Evolutionary conservation across 2,329 filamentous ascomycete species (phyloP).

Genomic region (Fusarium foetens): DNA sequence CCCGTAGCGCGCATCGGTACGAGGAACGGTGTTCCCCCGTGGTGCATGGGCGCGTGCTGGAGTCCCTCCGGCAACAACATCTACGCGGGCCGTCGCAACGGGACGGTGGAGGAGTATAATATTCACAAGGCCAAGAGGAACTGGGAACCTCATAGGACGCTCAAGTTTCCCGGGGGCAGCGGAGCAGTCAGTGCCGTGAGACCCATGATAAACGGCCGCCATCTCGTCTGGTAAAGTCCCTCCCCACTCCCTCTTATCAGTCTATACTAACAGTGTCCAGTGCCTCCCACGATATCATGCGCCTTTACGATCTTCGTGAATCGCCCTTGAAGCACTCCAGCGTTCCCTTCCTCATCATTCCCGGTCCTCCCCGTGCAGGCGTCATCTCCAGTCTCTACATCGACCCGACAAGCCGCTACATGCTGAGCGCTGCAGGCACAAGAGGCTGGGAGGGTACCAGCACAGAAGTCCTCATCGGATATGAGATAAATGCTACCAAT

Average conservation of each 20-base stretch:
- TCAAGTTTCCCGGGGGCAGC: conserved; percentile 90
- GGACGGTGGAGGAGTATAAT: conserved; percentile 93
- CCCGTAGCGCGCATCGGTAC: conserved; percentile 84
- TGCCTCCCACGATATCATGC: conserved; percentile 91
- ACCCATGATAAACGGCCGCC: conserved; percentile 91
- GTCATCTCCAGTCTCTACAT: conserved; percentile 88
- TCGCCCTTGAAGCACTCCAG: conserved; percentile 76
- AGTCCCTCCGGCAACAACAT: conserved; percentile 94
- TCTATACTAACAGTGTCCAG: conserved; percentile 54
- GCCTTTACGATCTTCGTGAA: conserved; percentile 87
- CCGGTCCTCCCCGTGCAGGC: conserved; percentile 83
- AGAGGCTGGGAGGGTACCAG: conserved; percentile 92
- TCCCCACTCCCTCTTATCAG: too few relatives aligned
- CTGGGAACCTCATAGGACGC: conserved; percentile 78
- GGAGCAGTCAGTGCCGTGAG: conserved; percentile 88
- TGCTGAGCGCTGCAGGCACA: conserved; percentile 92
- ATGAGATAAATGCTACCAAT: conserved; percentile 74
- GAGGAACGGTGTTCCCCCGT: conserved; percentile 81
- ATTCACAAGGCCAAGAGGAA: conserved; percentile 77
- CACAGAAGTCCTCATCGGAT: conserved; percentile 92
- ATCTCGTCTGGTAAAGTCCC: conserved; percentile 76
- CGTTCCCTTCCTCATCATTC: conserved; percentile 95
- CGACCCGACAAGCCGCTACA: conserved; percentile 87
- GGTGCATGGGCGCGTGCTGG: conserved; percentile 99
- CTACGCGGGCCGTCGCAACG: conserved; percentile 89